These are phyloP conservation scores for Flaveria floridana DNA, from an alignment of 140 eudicot genomes.

Conservation along the genomic window DNA sequence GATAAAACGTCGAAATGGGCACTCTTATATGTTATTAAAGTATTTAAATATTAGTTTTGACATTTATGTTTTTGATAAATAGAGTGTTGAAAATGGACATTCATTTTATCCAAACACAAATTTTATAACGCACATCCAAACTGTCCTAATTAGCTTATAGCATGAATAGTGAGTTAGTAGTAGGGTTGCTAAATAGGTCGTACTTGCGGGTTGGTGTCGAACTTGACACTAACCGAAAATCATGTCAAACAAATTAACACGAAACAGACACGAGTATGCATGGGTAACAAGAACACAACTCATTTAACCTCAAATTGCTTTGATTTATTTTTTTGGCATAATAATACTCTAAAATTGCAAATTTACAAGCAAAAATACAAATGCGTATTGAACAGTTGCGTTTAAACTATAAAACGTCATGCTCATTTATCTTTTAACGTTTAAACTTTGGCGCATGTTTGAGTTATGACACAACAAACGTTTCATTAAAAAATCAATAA, in stretches of 20 bases:
- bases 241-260: not conserved
- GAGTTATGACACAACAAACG: not conserved
- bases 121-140: not conserved
- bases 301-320: not conserved
- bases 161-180: not conserved
- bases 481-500: not conserved
- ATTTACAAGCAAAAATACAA: slow-evolving; percentile 5
- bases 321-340: not conserved
- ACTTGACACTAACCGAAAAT: not conserved
- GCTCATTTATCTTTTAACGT: not conserved
- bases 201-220: not conserved
- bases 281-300: not conserved
- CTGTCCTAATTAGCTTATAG: not conserved
- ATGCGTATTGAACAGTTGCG: not conserved
- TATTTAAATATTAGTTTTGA: not conserved
- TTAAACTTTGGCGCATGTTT: not conserved
- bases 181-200: not conserved
- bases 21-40: not conserved
- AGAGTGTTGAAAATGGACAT: no score
- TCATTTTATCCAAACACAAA: not conserved
- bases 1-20: not conserved
- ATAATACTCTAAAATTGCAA: not conserved
- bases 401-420: not conserved
- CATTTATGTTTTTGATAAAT: not conserved
- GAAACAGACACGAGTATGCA: not conserved